These are phyloP conservation scores for Tulasnella sp. DNA, from an alignment of 768 basidiomycete species.

Conservation along the genomic window DNA sequence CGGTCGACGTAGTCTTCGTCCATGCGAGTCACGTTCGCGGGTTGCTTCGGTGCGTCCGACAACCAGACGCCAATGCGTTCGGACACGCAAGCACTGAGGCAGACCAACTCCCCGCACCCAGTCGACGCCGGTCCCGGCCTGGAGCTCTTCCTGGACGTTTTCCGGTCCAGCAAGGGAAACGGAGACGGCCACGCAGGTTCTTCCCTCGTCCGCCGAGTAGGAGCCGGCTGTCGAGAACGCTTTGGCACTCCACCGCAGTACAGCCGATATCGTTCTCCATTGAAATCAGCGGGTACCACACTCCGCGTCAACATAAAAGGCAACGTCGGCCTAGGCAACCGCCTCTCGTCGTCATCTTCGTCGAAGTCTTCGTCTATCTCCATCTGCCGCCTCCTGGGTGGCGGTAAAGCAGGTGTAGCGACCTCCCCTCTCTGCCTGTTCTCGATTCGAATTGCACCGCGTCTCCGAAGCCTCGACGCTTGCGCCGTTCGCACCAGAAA, in stretches of 20 bases:
- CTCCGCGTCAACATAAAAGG: conserved; percentile 8
- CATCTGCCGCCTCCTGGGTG: neutral
- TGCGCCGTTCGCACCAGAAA: too few relatives aligned
- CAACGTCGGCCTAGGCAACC: neutral
- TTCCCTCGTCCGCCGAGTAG: neutral
- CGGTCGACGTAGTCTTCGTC: neutral
- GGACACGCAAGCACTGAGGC: conserved; percentile 4
- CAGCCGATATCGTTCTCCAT: conserved; percentile 1
- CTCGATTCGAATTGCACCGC: too few relatives aligned
- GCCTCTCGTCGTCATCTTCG: neutral
- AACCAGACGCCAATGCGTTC: neutral
- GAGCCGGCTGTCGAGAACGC: neutral
- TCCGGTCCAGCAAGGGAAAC: neutral
- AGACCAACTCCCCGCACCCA: neutral
- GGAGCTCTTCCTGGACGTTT: neutral
- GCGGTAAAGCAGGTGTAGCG: neutral
- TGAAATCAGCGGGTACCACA: neutral
- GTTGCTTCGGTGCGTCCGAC: neutral
- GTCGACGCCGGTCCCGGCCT: neutral
- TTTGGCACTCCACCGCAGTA: conserved; percentile 1
- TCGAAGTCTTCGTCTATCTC: neutral
- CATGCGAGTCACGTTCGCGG: neutral
- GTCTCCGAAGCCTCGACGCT: too few relatives aligned
- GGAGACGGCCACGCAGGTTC: neutral
- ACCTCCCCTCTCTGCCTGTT: too few relatives aligned